Evolutionary conservation across 768 basidiomycete species (phyloP), one percentile per base, ranked within the genome.

Genomic region (Exidia glandulosa): DNA sequence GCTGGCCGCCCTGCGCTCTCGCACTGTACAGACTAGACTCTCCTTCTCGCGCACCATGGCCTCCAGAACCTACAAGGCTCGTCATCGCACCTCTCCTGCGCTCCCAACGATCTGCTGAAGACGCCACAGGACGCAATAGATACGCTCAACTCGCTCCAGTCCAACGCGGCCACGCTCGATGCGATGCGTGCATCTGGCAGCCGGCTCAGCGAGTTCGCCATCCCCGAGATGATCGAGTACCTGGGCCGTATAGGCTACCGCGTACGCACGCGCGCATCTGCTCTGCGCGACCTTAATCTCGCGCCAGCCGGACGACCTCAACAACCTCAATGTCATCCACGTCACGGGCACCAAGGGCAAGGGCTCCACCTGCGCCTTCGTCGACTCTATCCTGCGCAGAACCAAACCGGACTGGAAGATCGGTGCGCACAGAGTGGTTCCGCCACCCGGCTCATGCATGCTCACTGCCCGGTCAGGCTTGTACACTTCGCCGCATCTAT

Each of bases 291-390:
- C 27, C 33, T 0, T 32, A 13, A 32, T 55, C 19, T 37, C 32
- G n/a, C 23, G 47, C 50, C 66, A 96, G 94, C 81, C 88, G 45
- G 77, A 82, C 60, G 86, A 94, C 63, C 79, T 99, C 47, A 94
- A 97, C 69, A 73, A 75, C 27, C 77, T 99, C 58, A 95, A 97
- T 71, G 92, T 95, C 60, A 82, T 98, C 54, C 95, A 99, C 75
- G 85, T 99, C 64, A 94, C 95, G 9, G 95, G 95, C 3, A 98
- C 96, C 3, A 99, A 99, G 74, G 95, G 95, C 33, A 99, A 99
- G 71, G 95, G 95, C 6, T 98, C 95, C 2, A 94, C 96, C 1
- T 91, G 90, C 64, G 95, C 96, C 7, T 98, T 98, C 67, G 81
- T 83, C 3, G 88, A 93, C 66, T 90, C 88, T 10, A 85, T 97